Percentiles rank a stretch among this genome's conserved stretches.
phyloP scores from a whole-genome alignment of 2,329 filamentous ascomycete species.

The Alternaria triticimaculans region DNA sequence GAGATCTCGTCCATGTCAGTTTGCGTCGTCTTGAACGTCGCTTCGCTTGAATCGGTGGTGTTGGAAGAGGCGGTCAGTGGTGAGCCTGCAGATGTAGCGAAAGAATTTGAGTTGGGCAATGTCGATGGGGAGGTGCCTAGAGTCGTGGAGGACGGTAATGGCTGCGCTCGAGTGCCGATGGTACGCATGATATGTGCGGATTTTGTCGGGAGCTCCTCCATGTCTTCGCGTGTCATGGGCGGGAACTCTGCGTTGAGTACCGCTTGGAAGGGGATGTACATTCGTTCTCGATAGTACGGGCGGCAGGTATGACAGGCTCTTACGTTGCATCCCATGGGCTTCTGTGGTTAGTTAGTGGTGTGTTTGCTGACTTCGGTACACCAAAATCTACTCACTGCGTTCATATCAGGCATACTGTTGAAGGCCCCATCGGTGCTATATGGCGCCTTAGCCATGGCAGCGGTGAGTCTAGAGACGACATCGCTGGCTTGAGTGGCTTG shows the following conservation, averaged over 20 bases:
- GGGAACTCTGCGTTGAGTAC: conserved; percentile 48
- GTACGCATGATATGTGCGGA: conserved; percentile 44
- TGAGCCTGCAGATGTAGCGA: conserved; percentile 15
- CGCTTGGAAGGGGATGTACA: conserved; percentile 54
- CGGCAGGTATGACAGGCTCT: conserved; percentile 59
- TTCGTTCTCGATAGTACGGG: conserved; percentile 56
- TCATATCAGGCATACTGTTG: conserved; percentile 16
- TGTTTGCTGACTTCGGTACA: background rate
- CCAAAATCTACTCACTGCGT: conserved; percentile 18
- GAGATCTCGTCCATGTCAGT: conserved; percentile 35
- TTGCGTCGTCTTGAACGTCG: conserved; percentile 43
- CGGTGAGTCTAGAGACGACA: conserved; percentile 20
- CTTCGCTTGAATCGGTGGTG: conserved; percentile 29
- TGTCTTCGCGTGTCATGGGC: conserved; percentile 42
- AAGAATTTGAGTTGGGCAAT: conserved; percentile 12
- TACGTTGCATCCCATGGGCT: conserved; percentile 47
- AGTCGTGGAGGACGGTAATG: background rate
- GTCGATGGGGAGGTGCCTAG: conserved; percentile 11
- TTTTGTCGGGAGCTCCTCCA: conserved; percentile 43
- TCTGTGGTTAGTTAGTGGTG: conserved; percentile 10
- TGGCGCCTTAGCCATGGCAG: conserved; percentile 11
- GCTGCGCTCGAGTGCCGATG: conserved; percentile 32
- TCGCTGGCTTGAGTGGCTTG: conserved; percentile 28
- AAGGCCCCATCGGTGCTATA: conserved; percentile 30
- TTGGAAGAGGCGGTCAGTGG: conserved; percentile 21